These are phyloP conservation scores for Flammula alnicola DNA, from an alignment of 1,284 basidiomycete genomes.

Conservation along the genomic window DNA sequence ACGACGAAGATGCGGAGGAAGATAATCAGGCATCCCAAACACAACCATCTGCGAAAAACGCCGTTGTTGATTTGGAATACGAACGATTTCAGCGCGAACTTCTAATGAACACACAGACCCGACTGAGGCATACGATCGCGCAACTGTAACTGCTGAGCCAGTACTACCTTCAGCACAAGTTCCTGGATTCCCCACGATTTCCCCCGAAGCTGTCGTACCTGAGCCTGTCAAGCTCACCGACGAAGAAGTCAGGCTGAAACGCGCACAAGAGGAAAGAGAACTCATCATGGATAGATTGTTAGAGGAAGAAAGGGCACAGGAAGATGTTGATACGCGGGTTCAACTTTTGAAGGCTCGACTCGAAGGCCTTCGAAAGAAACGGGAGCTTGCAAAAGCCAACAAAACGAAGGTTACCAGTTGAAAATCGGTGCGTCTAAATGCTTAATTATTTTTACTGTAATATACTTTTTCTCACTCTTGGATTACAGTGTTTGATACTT, in stretches of 20 bases:
- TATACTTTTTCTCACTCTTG: slow-evolving; percentile 8
- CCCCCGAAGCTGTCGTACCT: slow-evolving; percentile 29
- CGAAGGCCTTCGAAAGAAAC: slow-evolving; percentile 61
- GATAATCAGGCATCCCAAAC: slow-evolving; percentile 12
- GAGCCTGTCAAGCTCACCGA: slow-evolving; percentile 42
- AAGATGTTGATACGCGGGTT: slow-evolving; percentile 82
- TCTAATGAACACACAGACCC: slow-evolving; percentile 40
- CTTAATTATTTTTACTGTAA: slow-evolving; percentile 11
- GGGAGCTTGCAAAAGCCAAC: slow-evolving; percentile 47
- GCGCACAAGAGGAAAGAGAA: slow-evolving; percentile 74
- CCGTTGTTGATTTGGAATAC: slow-evolving; percentile 67
- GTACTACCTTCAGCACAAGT: slow-evolving; percentile 49
- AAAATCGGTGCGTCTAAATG: slow-evolving; percentile 1
- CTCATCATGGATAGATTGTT: slow-evolving; percentile 81
- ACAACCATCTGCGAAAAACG: slow-evolving; percentile 24
- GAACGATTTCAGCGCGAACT: slow-evolving; percentile 70
- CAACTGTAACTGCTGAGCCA: slow-evolving; percentile 74
- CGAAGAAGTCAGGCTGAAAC: slow-evolving; percentile 49
- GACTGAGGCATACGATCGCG: slow-evolving; percentile 62
- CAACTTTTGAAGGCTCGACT: slow-evolving; percentile 63
- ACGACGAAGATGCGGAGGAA: slow-evolving; percentile 35
- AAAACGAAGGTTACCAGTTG: slow-evolving; percentile 8
- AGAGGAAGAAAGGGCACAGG: slow-evolving; percentile 82
- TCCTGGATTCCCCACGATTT: slow-evolving; percentile 56
- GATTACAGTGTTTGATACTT: not conserved